Evolutionary conservation across 768 basidiomycete genomes (phyloP), one percentile per base, ranked within the genome.

Genomic region (Steccherinum ochraceum): DNA sequence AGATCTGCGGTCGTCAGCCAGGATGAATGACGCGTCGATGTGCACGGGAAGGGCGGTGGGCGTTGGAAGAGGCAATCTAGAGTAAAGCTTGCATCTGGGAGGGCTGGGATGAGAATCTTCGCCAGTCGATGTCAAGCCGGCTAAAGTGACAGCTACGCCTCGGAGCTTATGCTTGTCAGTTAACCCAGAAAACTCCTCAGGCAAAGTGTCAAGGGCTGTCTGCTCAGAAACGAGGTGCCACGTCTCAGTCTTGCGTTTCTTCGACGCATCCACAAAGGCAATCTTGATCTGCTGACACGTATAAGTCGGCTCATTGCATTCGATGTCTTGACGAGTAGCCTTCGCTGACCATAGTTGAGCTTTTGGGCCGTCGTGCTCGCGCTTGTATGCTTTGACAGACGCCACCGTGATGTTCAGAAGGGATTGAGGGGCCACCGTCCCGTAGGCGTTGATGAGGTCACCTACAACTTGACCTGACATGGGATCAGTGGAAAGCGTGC

Each of bases 1-100:
- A 23, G 67, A 64, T 27, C 77, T 58, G 27, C 77, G 60, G 55
- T 80, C 77, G 2, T 73, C 67, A 0, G 77, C 68, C 3, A 78
- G 59, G 40, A 74, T 67, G 53, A 77, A 78, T 0, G 75, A 70
- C 0, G 72, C 76, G 46, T 69, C 70, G 7, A 78, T 58, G 52
- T 80, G 77, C 1, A 74, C 66, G 0, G 77, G 76, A 0, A 80
- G 61, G 3, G 67, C 58, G 3, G 67, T 74, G 2, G 57, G 20
- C 3, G 71, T 64, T 2, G 70, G 69, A 1, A 79, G 64, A 0
- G 75, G 77, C 5, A 64, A n/a, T 65, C 60, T 45, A 54, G 56
- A 24, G 49, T 43, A 2, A 47, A 50, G 5, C 41, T 27, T 3
- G 56, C 54, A 25, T 63, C 20, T 7, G 1, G 20, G 23, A 24